Conservation (phyloP, 2,329 filamentous ascomycete genomes). For the Aspergillus sp. region DNA sequence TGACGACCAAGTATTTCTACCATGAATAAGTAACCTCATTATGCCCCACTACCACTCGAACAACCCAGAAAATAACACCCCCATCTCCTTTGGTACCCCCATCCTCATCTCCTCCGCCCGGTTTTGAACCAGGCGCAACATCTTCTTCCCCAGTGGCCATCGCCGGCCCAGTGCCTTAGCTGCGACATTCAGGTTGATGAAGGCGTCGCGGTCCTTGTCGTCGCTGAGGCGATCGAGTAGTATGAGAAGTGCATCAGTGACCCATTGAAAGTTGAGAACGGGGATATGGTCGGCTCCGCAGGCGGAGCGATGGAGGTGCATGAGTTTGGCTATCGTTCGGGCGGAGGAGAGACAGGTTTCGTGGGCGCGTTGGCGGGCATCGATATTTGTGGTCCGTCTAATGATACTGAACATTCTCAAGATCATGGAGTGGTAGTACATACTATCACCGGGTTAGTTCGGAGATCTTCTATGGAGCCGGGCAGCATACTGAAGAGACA, state of each 20-base stretch:
- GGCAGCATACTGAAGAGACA: conserved; percentile 18
- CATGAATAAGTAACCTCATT: too few relatives aligned
- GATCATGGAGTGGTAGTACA: conserved; percentile 31
- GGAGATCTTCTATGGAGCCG: neutral
- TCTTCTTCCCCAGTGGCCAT: conserved; percentile 14
- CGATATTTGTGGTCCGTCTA: too few relatives aligned
- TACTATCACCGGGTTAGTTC: conserved; percentile 15
- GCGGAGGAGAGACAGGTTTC: conserved; percentile 19
- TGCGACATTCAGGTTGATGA: conserved; percentile 18
- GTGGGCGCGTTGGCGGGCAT: conserved; percentile 2
- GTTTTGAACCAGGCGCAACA: conserved; percentile 9
- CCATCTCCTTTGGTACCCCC: neutral
- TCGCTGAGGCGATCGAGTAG: conserved; percentile 20
- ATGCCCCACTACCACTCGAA: too few relatives aligned
- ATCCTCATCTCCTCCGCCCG: neutral
- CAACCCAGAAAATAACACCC: neutral
- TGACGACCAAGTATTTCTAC: too few relatives aligned
- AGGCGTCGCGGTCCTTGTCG: conserved; percentile 15
- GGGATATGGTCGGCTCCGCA: conserved; percentile 31
- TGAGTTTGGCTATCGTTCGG: conserved; percentile 19
- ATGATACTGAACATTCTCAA: too few relatives aligned
- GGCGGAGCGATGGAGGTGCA: conserved; percentile 18
- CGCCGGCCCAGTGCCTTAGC: conserved; percentile 18
- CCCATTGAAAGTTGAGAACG: conserved; percentile 23
- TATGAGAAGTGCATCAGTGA: conserved; percentile 23